Evolutionary conservation across 179 eudicot genomes (phyloP).

Genomic region (Carnegiea gigantea): DNA sequence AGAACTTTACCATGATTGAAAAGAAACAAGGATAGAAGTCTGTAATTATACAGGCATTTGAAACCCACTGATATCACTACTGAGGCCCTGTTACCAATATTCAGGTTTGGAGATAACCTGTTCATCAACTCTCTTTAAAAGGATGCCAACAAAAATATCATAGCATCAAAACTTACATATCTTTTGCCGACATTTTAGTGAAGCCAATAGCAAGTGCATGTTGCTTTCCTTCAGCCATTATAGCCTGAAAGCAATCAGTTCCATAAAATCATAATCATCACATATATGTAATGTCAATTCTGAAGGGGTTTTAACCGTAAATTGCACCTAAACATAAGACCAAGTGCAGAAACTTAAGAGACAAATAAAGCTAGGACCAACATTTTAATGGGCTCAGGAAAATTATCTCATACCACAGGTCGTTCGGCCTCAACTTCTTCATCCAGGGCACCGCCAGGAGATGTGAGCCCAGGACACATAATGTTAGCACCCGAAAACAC

Average conservation of each 20-base stretch:
- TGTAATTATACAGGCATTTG: not conserved
- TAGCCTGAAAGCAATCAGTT: constrained; percentile 57
- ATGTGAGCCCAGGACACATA: constrained; percentile 98
- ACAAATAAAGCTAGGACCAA: not conserved
- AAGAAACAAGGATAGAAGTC: not conserved
- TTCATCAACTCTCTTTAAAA: not conserved
- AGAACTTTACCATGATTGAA: constrained; percentile 4
- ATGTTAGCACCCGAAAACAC: constrained; percentile 97
- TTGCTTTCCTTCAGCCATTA: constrained; percentile 99
- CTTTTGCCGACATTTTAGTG: constrained; percentile 96
- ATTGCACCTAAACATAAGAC: constrained; percentile 1
- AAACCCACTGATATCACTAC: not conserved
- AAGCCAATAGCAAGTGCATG: constrained; percentile 99
- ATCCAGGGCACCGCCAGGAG: constrained; percentile 94
- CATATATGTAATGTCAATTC: not conserved
- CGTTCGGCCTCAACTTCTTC: constrained; percentile 82
- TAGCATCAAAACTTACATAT: constrained; percentile 68
- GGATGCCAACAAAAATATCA: not conserved
- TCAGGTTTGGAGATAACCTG: constrained; percentile 3
- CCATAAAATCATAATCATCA: constrained; percentile 18
- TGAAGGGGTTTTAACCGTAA: not conserved
- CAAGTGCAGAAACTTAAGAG: not conserved
- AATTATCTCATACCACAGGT: constrained; percentile 66
- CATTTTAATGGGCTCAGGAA: constrained; percentile 1
- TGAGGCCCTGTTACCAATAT: not conserved